Evolutionary conservation across 805 yeast species (phyloP).

Genomic region (Metschnikowia koreensis): DNA sequence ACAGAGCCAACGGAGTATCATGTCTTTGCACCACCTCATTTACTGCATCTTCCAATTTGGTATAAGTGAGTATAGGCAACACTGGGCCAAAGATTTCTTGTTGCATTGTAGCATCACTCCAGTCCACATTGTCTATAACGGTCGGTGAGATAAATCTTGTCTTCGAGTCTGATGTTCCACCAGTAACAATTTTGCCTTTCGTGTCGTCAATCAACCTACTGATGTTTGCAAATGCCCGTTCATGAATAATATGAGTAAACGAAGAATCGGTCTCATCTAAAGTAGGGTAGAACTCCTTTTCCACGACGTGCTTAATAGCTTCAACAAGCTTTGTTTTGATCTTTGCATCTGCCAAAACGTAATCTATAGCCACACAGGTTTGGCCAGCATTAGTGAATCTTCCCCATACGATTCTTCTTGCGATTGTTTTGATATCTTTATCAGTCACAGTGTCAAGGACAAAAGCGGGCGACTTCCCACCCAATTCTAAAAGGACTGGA

Average conservation of each 20-base stretch:
- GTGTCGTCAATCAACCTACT: constrained; percentile 44
- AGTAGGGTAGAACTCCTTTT: constrained; percentile 45
- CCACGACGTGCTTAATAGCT: constrained; percentile 38
- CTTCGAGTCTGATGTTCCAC: constrained; percentile 41
- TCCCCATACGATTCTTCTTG: constrained; percentile 75
- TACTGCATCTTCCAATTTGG: constrained; percentile 44
- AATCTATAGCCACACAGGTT: constrained; percentile 89
- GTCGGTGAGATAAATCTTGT: constrained; percentile 69
- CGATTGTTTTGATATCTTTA: constrained; percentile 40
- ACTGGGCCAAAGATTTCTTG: constrained; percentile 85
- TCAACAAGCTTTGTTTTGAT: constrained; percentile 52
- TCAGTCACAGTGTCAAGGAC: constrained; percentile 51
- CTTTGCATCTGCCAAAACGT: constrained; percentile 62
- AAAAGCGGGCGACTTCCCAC: constrained; percentile 89
- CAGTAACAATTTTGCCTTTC: constrained; percentile 51
- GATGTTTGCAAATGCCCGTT: constrained; percentile 50
- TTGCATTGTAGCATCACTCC: constrained; percentile 70
- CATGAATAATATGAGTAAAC: constrained; percentile 62
- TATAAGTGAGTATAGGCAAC: constrained; percentile 65
- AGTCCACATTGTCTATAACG: constrained; percentile 56
- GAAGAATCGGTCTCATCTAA: constrained; percentile 24
- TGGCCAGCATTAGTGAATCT: constrained; percentile 83
- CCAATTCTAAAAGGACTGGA: constrained; percentile 79
- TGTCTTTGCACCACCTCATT: constrained; percentile 43
- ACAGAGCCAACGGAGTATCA: constrained; percentile 81